phyloP scores from a whole-genome alignment of 768 basidiomycete genomes.

The Leucosporidium creatinivorum region DNA sequence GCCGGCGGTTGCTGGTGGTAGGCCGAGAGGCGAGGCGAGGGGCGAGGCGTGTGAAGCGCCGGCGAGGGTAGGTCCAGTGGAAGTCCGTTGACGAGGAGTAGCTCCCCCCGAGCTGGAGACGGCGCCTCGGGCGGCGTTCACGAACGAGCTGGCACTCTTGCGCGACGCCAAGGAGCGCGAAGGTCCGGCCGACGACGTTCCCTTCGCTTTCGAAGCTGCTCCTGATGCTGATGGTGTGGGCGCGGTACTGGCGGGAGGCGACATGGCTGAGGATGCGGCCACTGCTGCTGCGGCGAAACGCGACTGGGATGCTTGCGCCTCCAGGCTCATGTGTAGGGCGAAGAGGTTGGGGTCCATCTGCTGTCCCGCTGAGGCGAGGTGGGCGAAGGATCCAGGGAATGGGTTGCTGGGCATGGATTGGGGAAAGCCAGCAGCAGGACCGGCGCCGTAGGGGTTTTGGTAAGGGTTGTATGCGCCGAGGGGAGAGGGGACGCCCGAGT shows the following conservation, averaged over 20 bases:
- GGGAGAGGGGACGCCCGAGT: slow-evolving; percentile 1
- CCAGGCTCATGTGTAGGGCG: slow-evolving; percentile 19
- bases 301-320: slow-evolving; percentile 17
- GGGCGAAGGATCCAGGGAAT: not conserved
- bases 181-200: not conserved
- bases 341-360: slow-evolving; percentile 16
- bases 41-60: slow-evolving; percentile 7
- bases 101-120: not conserved
- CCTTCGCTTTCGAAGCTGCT: not conserved
- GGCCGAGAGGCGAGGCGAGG: slow-evolving; percentile 8
- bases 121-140: slow-evolving; percentile 18
- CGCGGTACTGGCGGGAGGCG: not conserved
- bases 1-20: not conserved
- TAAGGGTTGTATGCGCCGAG: not conserved
- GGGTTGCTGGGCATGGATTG: not conserved
- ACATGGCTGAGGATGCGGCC: not conserved
- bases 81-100: no score
- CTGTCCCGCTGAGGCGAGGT: not conserved
- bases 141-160: slow-evolving; percentile 12
- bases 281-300: slow-evolving; percentile 11
- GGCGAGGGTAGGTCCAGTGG: no score
- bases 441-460: not conserved
- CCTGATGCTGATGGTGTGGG: not conserved
- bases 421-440: not conserved
- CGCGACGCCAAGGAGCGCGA: slow-evolving; percentile 1